phyloP scores from a whole-genome alignment of 768 basidiomycete genomes.

The Tephrocybe rancida region DNA sequence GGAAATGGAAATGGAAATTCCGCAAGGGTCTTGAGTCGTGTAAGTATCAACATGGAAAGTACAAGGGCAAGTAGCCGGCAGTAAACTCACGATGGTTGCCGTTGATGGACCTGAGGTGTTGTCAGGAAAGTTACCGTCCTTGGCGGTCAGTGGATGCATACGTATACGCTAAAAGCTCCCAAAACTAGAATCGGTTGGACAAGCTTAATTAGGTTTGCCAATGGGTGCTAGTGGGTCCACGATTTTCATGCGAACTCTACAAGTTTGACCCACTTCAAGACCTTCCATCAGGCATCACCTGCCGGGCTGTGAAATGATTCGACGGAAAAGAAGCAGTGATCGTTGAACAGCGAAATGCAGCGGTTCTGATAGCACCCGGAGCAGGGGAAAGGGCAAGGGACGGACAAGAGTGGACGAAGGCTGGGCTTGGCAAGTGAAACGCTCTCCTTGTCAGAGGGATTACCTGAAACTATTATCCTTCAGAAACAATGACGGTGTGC shows the following conservation, averaged over 20 bases:
- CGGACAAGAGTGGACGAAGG: not conserved
- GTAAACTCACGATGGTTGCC: not conserved
- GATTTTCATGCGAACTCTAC: not conserved
- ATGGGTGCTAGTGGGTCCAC: not conserved
- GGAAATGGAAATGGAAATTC: not conserved
- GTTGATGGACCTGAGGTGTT: not conserved
- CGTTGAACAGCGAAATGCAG: not conserved
- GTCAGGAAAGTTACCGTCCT: not conserved
- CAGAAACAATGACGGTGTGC: too few species aligned
- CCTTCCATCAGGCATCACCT: too few species aligned
- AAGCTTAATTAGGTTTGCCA: not conserved
- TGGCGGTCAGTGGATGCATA: not conserved
- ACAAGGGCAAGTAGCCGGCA: not conserved
- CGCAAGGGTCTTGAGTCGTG: not conserved
- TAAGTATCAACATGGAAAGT: not conserved
- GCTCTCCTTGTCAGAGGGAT: too few species aligned
- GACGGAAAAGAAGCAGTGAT: not conserved
- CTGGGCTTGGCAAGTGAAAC: not conserved
- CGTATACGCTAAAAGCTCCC: not conserved
- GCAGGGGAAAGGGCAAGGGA: not conserved
- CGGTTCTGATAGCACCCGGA: not conserved
- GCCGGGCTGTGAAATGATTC: not conserved
- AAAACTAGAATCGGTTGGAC: not conserved
- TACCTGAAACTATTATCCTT: too few species aligned
- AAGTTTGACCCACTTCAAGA: too few species aligned